phyloP scores from a whole-genome alignment of 2,329 filamentous ascomycete species.

The Xylariaceae sp. region DNA sequence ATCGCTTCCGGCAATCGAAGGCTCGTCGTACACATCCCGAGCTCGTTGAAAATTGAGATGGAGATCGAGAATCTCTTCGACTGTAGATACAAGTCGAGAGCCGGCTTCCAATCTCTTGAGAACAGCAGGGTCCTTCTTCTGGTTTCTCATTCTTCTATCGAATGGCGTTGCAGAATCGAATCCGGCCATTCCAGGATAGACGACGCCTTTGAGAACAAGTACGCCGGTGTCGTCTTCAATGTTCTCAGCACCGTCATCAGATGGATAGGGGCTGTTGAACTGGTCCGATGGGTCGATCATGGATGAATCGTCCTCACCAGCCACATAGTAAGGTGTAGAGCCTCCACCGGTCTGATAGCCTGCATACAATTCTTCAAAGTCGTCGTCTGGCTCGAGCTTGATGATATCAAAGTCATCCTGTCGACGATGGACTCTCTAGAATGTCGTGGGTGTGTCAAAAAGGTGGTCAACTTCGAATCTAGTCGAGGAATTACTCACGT shows the following conservation, averaged over 20 bases:
- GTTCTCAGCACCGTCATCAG: slow-evolving; percentile 28
- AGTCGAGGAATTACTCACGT: slow-evolving; percentile 12
- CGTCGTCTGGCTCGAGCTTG: slow-evolving; percentile 21
- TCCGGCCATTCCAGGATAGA: slow-evolving; percentile 75
- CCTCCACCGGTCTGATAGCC: slow-evolving; percentile 1
- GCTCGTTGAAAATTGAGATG: slow-evolving; percentile 47
- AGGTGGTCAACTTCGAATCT: neutral
- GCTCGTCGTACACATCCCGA: slow-evolving; percentile 58
- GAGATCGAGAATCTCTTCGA: slow-evolving; percentile 59
- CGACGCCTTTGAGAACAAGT: slow-evolving; percentile 60
- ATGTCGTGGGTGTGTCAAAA: neutral
- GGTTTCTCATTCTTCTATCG: slow-evolving; percentile 71
- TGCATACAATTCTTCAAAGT: slow-evolving; percentile 9
- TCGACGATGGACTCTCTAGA: slow-evolving; percentile 1
- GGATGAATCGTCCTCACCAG: slow-evolving; percentile 20
- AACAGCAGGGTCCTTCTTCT: slow-evolving; percentile 72
- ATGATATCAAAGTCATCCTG: slow-evolving; percentile 10
- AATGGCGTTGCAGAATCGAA: slow-evolving; percentile 74
- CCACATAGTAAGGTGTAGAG: slow-evolving; percentile 12
- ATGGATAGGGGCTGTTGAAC: slow-evolving; percentile 20
- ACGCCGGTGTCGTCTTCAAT: slow-evolving; percentile 23
- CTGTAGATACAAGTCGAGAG: slow-evolving; percentile 60
- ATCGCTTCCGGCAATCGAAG: slow-evolving; percentile 48
- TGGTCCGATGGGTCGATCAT: slow-evolving; percentile 29
- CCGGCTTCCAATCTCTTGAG: slow-evolving; percentile 61